Evolutionary conservation across 2,329 filamentous ascomycete species (phyloP), one percentile per base, ranked within the genome.

Genomic region (Chaetomiaceae sp.): DNA sequence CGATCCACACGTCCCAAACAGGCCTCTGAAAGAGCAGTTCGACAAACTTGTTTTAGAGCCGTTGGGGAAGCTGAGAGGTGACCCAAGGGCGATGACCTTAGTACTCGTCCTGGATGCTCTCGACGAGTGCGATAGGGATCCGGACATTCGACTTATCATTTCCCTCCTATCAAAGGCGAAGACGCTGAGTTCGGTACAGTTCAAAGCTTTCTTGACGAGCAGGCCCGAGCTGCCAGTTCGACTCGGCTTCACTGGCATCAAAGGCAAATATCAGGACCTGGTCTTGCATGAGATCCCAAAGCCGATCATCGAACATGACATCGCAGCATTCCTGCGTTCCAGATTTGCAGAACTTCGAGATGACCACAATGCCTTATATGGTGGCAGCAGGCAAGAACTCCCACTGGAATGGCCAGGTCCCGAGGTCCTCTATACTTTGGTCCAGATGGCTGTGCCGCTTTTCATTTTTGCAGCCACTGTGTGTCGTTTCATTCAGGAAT

Each of bases 161-260:
- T 17, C 53, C 3, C 54, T 65, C 1, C 45, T 66, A 0, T 48
- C 57, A n/a, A 43, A 52, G 24, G 33, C 48, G 12, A 48, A 55
- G 14, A 2, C 30, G 9, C 8, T 53, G 18, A 45, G 26, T 42
- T 52, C 47, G 24, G 24, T 54, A 14, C 42, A 37, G 19, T 36
- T 69, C 7, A 61, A 57, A 38, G 42, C 68, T 2, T 69, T 73
- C 22, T 15, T 73, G 0, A 73, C 69, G 0, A 73, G 68, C 35
- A 58, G 70, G 10, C 70, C 69, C 0, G 65, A 73, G 18, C 43
- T 68, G 1, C 60, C 62, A 0, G 60, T 71, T 18, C 62, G 65
- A 0, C 53, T 66, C 11, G 62, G 65, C 0, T 72, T 74, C 30
- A 44, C 44, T 0, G 9, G 53, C 1, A 55, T 67, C 5, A 12